Evolutionary conservation across 179 eudicot species (phyloP).

Genomic region (Vitellaria paradoxa): DNA sequence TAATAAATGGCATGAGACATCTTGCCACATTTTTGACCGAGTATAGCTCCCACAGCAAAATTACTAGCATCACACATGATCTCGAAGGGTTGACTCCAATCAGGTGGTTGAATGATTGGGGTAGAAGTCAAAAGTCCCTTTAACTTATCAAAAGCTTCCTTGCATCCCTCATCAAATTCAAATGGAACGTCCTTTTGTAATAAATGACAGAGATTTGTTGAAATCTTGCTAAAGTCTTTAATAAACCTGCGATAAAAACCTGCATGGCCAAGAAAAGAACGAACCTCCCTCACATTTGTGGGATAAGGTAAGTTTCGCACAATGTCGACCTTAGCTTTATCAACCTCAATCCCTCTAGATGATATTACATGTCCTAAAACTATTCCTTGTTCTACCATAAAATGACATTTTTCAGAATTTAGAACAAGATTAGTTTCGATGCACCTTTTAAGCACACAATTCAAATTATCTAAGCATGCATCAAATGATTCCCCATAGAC

Average conservation of each 20-base stretch:
- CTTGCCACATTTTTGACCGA: slow-evolving; percentile 8
- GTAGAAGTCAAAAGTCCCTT: neutral
- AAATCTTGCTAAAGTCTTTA: neutral
- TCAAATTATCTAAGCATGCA: slow-evolving; percentile 9
- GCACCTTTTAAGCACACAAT: slow-evolving; percentile 13
- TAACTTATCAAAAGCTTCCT: neutral
- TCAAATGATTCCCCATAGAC: slow-evolving; percentile 13
- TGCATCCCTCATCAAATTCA: slow-evolving; percentile 8
- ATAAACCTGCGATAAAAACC: slow-evolving; percentile 11
- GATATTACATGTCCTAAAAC: slow-evolving; percentile 5
- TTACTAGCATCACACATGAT: slow-evolving; percentile 7
- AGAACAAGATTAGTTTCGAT: slow-evolving; percentile 12
- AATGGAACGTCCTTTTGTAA: slow-evolving; percentile 9
- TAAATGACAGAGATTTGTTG: neutral
- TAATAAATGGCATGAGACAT: neutral
- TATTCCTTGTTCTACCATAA: slow-evolving; percentile 13
- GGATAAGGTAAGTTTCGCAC: neutral
- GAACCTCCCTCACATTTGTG: neutral
- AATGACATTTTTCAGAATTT: slow-evolving; percentile 14
- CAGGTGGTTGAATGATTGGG: neutral
- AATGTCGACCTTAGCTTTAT: neutral
- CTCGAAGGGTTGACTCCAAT: neutral
- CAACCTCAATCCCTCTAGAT: neutral
- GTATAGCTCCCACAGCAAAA: neutral
- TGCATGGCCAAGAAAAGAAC: slow-evolving; percentile 10